Percentiles rank a stretch among this genome's conserved stretches.
These are phyloP conservation scores for Fulvia fulva DNA, from an alignment of 2,329 filamentous ascomycete genomes.

Conservation along the genomic window DNA sequence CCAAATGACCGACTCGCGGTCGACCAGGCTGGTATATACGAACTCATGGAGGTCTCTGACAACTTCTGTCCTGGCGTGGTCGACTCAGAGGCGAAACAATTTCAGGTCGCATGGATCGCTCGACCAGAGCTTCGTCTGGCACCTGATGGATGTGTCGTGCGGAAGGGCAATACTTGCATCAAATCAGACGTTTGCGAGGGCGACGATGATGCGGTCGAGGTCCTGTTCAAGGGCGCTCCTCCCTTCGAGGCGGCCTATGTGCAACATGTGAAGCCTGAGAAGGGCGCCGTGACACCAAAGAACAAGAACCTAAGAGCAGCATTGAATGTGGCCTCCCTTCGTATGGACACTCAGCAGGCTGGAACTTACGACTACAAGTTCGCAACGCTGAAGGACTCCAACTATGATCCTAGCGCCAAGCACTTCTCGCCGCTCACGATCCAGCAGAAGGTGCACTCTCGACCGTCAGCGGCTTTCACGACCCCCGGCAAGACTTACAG, in stretches of 20 bases:
- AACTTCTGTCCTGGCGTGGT: constrained; percentile 76
- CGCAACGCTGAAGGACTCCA: constrained; percentile 73
- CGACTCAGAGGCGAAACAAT: constrained; percentile 67
- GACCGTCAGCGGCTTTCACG: constrained; percentile 75
- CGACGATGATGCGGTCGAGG: constrained; percentile 83
- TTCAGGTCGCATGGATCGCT: constrained; percentile 80
- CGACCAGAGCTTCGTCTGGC: constrained; percentile 66
- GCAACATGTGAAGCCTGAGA: constrained; percentile 65
- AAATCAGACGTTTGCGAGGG: constrained; percentile 90
- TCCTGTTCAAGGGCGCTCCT: constrained; percentile 70
- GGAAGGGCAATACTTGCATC: constrained; percentile 53
- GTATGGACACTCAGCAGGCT: constrained; percentile 79
- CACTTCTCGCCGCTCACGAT: constrained; percentile 65
- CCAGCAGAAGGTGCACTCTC: constrained; percentile 78
- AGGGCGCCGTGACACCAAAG: constrained; percentile 59
- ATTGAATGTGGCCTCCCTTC: constrained; percentile 69
- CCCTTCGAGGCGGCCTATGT: constrained; percentile 83
- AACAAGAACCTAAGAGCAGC: constrained; percentile 73
- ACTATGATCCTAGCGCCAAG: constrained; percentile 71
- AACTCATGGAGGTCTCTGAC: constrained; percentile 74
- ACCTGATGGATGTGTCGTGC: constrained; percentile 58
- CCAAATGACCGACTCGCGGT: constrained; percentile 33
- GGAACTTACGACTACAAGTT: constrained; percentile 87
- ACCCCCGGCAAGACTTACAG: constrained; percentile 92
- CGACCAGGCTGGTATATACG: constrained; percentile 61